Base-by-base conservation (phyloP, 2,329 filamentous ascomycete genomes). In the Diaporthe sp. region DNA sequence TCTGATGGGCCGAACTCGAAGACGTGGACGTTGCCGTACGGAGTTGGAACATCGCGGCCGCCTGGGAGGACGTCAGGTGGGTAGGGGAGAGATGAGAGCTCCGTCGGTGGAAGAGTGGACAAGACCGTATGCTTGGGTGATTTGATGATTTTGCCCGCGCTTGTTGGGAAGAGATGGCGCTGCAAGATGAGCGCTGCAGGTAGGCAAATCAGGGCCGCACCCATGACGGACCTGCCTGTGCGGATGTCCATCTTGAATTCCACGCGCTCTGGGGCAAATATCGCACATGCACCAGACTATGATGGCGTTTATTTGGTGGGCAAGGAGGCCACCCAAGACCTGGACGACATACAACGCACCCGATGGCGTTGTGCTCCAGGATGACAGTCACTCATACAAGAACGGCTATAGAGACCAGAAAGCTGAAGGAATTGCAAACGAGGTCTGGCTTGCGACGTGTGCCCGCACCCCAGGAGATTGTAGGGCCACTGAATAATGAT, bases 1-100 rank as follows among this genome's bases (percentile, higher is more conserved):
- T 90, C 84, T 70, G 92, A 88, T 1, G 94, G 93, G 1, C 95
- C 95, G 85, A 93, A 97, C 85, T 97, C 95, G 82, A 97, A 97
- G 31, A 94, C 93, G 51, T 94, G 88, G 73, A 95, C 92, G 47
- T 88, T 91, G 68, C 95, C 95, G 82, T 95, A 96, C 81, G 93
- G 93, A 5, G 92, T 94, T 4, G 87, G 83, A 22, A 97, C 92
- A 82, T 97, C 94, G 76, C 95, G 89, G 1, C 90, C 92, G 6
- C 94, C 93, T 0, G 93, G 93, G 47, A 96, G 90, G 55, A 90
- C 87, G 82, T 95, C 91, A 5, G 91, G 90, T 20, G 90, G 90
- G 82, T 97, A 95, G 3, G 71, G 75, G 12, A 74, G 44, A 17
- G 55, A 57, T n/a, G 57, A 53, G 28, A 71, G 9, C 55, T 71